These are phyloP conservation scores for Sporothrix phasma DNA, from an alignment of 2,329 filamentous ascomycete genomes.

Conservation along the genomic window DNA sequence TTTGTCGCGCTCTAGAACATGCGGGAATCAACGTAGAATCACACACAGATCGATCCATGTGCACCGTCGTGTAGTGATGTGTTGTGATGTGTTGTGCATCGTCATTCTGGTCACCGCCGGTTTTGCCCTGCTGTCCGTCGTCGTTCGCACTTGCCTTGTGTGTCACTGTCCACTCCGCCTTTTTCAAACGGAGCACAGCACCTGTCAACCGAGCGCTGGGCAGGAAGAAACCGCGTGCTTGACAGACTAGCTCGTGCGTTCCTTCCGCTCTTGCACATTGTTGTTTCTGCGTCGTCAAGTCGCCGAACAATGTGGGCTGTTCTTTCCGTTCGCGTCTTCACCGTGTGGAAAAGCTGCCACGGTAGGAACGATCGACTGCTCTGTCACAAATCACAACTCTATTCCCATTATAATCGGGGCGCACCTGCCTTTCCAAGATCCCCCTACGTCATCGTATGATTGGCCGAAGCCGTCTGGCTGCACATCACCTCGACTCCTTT, in stretches of 20 bases:
- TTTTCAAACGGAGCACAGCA: background rate
- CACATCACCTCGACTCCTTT: too few species aligned
- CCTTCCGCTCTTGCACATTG: background rate
- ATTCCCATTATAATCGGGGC: background rate
- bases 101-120: background rate
- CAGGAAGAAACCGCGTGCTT: constrained; percentile 3
- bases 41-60: background rate
- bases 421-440: background rate
- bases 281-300: background rate
- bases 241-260: background rate
- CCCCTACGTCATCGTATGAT: background rate
- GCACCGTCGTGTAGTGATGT: background rate
- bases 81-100: background rate
- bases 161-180: background rate
- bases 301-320: background rate
- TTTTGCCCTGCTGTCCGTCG: background rate
- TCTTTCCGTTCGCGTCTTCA: background rate
- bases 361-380: background rate
- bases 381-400: background rate
- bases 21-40: background rate
- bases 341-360: too few species aligned
- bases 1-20: background rate
- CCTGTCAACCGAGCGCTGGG: constrained; percentile 1
- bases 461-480: too few species aligned
- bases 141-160: background rate